Conservation (phyloP, 2,329 filamentous ascomycete genomes). For the Botryotinia globosa region DNA sequence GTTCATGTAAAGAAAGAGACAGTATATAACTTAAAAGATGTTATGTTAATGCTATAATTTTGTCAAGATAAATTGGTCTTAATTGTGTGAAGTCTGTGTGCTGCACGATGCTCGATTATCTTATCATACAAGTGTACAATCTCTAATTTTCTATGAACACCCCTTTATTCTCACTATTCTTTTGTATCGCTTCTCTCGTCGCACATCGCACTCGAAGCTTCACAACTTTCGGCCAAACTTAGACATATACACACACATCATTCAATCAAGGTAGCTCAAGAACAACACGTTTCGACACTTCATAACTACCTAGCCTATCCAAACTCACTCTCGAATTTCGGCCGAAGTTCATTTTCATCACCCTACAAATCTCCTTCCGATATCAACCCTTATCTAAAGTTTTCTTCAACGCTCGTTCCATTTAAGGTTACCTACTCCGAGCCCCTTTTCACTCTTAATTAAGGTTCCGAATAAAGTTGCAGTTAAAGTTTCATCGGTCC, state of each 20-base stretch:
- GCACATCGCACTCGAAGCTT: background rate
- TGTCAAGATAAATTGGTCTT: background rate
- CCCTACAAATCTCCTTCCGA: background rate
- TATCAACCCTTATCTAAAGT: background rate
- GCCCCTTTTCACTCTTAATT: background rate
- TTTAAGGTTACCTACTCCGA: background rate
- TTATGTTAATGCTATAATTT: conserved; percentile 32
- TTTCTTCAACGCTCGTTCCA: background rate
- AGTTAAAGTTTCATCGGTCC: background rate
- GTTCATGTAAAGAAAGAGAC: background rate
- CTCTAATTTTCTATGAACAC: background rate
- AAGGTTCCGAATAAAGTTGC: background rate
- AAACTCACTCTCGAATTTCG: background rate
- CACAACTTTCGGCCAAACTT: background rate
- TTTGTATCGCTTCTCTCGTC: background rate
- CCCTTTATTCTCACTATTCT: background rate
- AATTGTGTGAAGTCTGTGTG: background rate
- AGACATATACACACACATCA: background rate
- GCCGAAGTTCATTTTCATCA: background rate
- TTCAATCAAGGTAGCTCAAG: background rate
- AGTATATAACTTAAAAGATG: background rate
- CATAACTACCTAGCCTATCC: background rate
- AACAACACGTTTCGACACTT: background rate
- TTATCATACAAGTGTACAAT: background rate
- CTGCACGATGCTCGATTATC: background rate